Evolutionary conservation across 2,329 filamentous ascomycete genomes (phyloP).

Genomic region (Talaromyces sp.): DNA sequence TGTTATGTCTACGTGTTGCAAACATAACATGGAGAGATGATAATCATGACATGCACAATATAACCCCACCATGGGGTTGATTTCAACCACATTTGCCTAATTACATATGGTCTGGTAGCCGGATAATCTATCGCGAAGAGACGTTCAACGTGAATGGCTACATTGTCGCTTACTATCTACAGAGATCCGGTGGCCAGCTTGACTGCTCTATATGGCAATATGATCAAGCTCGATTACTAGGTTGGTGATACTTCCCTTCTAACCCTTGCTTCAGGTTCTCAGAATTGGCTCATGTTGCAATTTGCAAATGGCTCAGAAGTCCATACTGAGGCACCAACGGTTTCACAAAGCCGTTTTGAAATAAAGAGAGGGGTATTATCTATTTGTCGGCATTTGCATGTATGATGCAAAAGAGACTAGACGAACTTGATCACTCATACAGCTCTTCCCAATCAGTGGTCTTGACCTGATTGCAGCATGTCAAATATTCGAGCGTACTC

Average conservation of each 20-base stretch:
- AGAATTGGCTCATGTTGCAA: constrained; percentile 22
- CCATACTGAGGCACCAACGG: background rate
- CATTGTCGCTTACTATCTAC: constrained; percentile 23
- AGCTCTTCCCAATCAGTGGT: background rate
- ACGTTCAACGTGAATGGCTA: constrained; percentile 14
- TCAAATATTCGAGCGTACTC: constrained; percentile 15
- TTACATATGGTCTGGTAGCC: constrained; percentile 13
- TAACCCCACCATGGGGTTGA: constrained; percentile 29
- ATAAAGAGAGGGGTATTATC: background rate
- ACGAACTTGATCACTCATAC: background rate
- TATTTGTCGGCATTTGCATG: background rate
- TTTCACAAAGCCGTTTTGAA: background rate
- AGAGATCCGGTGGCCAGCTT: constrained; percentile 23
- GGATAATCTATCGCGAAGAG: constrained; percentile 1
- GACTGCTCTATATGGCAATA: constrained; percentile 13
- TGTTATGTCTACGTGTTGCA: constrained; percentile 1
- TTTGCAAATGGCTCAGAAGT: background rate
- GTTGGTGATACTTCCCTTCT: constrained; percentile 28
- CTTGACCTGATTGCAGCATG: constrained; percentile 2
- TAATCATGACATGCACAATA: background rate
- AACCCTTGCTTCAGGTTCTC: constrained; percentile 5
- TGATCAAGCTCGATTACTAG: constrained; percentile 29
- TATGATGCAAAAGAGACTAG: background rate
- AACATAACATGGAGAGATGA: constrained; percentile 5
- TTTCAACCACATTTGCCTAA: constrained; percentile 22